phyloP scores from a whole-genome alignment of 83 land plant species.

The Thuja plicata region DNA sequence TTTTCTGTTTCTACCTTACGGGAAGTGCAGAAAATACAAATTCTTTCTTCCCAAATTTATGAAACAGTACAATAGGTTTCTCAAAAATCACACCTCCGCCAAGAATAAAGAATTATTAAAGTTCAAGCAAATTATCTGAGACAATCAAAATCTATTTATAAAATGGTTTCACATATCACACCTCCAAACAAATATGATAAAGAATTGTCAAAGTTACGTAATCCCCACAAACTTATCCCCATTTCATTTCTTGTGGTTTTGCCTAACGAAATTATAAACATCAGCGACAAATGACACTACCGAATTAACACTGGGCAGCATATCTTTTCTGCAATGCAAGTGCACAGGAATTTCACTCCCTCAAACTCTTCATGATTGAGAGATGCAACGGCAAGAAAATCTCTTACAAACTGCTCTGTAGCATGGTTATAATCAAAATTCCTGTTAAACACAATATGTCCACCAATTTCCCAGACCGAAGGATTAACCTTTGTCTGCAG shows the following conservation, averaged over 20 bases:
- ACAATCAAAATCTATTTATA: not conserved
- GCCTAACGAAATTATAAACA: not conserved
- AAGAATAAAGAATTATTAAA: not conserved
- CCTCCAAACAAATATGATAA: not conserved
- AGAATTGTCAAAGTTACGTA: not conserved
- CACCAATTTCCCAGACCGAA: conserved; percentile 70
- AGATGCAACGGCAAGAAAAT: conserved; percentile 39
- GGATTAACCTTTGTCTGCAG: conserved; percentile 39
- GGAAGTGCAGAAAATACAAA: too few relatives aligned
- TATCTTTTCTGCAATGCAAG: not conserved
- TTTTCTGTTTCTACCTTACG: too few relatives aligned
- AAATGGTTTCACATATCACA: not conserved
- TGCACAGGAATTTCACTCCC: conserved; percentile 24
- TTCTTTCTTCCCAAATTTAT: too few relatives aligned
- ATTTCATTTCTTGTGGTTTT: not conserved
- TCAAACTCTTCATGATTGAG: conserved; percentile 40
- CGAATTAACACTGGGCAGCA: conserved; percentile 3
- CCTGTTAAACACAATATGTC: conserved; percentile 51
- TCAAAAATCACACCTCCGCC: not conserved
- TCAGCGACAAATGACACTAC: not conserved
- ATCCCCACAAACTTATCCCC: not conserved
- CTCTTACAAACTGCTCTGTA: conserved; percentile 43
- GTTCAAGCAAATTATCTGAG: not conserved
- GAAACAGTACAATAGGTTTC: not conserved
- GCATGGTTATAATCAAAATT: conserved; percentile 35